These are phyloP conservation scores for Penicillium herquei DNA, from an alignment of 495 filamentous ascomycete genomes.

Conservation along the genomic window DNA sequence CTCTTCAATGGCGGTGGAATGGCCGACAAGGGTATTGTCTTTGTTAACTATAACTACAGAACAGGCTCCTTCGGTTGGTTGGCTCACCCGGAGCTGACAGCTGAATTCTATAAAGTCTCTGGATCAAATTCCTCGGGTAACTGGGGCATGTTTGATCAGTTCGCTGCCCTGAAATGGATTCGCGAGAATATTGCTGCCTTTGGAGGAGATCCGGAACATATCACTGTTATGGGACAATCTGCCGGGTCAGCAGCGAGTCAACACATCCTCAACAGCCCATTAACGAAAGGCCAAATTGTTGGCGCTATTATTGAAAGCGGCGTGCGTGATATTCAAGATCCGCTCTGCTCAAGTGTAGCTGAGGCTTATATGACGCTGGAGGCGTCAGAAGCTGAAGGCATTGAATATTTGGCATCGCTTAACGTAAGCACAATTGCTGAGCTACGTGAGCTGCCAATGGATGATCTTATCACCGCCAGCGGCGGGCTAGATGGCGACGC, in stretches of 20 bases:
- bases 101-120: background rate
- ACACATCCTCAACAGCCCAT: slow-evolving; percentile 1
- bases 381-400: background rate
- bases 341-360: background rate
- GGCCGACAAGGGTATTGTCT: slow-evolving; percentile 40
- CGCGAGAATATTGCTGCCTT: slow-evolving; percentile 49
- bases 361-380: background rate
- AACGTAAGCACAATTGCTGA: background rate
- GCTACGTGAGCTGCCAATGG: background rate
- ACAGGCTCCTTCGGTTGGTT: slow-evolving; percentile 28
- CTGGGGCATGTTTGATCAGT: slow-evolving; percentile 1
- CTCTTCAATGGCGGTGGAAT: slow-evolving; percentile 3
- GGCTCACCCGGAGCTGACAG: background rate
- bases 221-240: slow-evolving; percentile 44
- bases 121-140: slow-evolving; percentile 1
- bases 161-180: slow-evolving; percentile 45
- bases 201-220: slow-evolving; percentile 53
- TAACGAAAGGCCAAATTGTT: background rate
- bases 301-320: slow-evolving; percentile 2
- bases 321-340: slow-evolving; percentile 1
- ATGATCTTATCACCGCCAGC: background rate
- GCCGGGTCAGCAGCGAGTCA: slow-evolving; percentile 2
- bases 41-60: slow-evolving; percentile 68
- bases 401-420: background rate
- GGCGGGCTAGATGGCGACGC: background rate